Conservation (phyloP, 83 land plant species). For the Diphasiastrum complanatum region DNA sequence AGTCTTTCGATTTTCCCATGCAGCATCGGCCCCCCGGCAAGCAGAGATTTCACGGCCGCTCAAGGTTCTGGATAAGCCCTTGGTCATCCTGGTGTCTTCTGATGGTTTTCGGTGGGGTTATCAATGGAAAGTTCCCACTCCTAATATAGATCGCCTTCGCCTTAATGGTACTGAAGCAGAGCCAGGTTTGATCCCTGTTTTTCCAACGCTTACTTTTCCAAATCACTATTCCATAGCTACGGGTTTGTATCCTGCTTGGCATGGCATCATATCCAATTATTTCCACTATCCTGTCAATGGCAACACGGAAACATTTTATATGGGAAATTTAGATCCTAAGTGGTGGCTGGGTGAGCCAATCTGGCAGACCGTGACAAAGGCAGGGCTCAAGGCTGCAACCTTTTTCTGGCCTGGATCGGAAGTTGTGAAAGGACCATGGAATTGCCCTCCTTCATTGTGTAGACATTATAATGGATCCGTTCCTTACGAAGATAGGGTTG, state of each 20-base stretch:
- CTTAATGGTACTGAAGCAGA: slow-evolving; percentile 74
- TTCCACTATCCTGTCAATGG: slow-evolving; percentile 55
- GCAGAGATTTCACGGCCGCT: slow-evolving; percentile 38
- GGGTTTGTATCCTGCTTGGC: slow-evolving; percentile 84
- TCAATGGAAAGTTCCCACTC: slow-evolving; percentile 60
- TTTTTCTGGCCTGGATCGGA: slow-evolving; percentile 93
- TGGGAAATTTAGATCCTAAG: slow-evolving; percentile 54
- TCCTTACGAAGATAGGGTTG: slow-evolving; percentile 73
- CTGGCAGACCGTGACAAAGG: slow-evolving; percentile 75
- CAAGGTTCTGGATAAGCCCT: slow-evolving; percentile 43
- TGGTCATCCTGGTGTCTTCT: slow-evolving; percentile 61
- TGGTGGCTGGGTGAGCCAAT: slow-evolving; percentile 97
- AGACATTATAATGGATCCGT: slow-evolving; percentile 53
- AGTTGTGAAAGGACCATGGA: slow-evolving; percentile 74
- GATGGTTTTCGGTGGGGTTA: slow-evolving; percentile 94
- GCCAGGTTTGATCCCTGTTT: slow-evolving; percentile 77
- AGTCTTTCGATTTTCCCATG: no score
- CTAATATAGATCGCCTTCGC: slow-evolving; percentile 66
- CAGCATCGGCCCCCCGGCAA: no score
- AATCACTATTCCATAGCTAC: slow-evolving; percentile 92
- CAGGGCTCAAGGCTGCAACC: slow-evolving; percentile 67
- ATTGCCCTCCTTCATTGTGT: slow-evolving; percentile 51
- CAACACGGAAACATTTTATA: slow-evolving; percentile 39
- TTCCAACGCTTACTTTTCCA: slow-evolving; percentile 86
- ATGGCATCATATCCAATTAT: slow-evolving; percentile 73